These are phyloP conservation scores for Aspergillus clavatus DNA, from an alignment of 2,329 filamentous ascomycete genomes.

Conservation along the genomic window DNA sequence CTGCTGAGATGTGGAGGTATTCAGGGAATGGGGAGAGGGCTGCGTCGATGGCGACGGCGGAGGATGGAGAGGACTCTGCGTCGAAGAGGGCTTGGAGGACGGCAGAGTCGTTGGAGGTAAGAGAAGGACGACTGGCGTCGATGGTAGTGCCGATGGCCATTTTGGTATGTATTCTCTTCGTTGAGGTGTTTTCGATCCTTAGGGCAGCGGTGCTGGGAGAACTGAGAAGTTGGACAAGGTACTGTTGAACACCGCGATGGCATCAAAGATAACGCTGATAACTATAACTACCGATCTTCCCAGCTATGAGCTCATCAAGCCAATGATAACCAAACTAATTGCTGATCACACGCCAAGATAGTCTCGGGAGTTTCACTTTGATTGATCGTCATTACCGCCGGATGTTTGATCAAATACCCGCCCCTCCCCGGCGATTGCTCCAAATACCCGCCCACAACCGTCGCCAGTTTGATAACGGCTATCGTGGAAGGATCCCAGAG, in stretches of 20 bases:
- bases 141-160: conserved; percentile 19
- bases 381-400: background rate
- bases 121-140: conserved; percentile 21
- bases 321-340: background rate
- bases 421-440: conserved; percentile 3
- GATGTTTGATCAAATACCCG: conserved; percentile 15
- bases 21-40: conserved; percentile 39
- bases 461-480: no score
- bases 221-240: no score
- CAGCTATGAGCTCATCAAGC: background rate
- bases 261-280: background rate
- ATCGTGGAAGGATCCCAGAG: background rate
- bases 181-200: no score
- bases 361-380: background rate
- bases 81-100: conserved; percentile 46
- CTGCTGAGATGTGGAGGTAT: conserved; percentile 31
- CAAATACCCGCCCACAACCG: conserved; percentile 15
- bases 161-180: no score
- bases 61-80: conserved; percentile 39
- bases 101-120: conserved; percentile 43
- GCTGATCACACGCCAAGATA: background rate
- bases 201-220: background rate
- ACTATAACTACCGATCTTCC: no score
- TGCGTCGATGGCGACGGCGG: conserved; percentile 34
- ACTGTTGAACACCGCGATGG: background rate